phyloP scores from a whole-genome alignment of 768 basidiomycete genomes.

The Termitomyces titanicus region DNA sequence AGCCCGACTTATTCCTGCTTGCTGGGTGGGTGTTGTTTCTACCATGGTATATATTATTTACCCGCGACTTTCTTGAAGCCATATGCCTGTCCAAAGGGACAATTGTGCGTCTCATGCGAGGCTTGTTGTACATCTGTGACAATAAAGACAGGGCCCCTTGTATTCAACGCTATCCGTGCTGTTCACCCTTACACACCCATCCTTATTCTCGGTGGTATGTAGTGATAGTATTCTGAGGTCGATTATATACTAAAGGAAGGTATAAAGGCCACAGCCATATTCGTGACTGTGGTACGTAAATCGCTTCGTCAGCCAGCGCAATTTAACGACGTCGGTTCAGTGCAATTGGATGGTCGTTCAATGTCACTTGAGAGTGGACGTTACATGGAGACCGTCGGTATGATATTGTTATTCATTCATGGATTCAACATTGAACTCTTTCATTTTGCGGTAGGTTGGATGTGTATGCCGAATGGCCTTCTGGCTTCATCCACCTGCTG shows the following conservation, averaged over 20 bases:
- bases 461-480: constrained; percentile 42
- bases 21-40: constrained; percentile 43
- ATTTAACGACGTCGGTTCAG: constrained; percentile 23
- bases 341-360: constrained; percentile 65
- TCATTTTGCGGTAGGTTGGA: constrained; percentile 43
- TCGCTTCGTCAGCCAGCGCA: not conserved
- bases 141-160: constrained; percentile 53
- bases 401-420: constrained; percentile 7
- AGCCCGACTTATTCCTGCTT: constrained; percentile 81
- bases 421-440: not conserved
- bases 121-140: not conserved
- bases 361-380: constrained; percentile 82
- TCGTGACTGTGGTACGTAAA: constrained; percentile 65
- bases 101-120: constrained; percentile 41
- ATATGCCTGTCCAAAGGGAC: constrained; percentile 78
- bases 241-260: not conserved
- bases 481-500: not conserved
- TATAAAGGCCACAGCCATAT: constrained; percentile 66
- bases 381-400: constrained; percentile 92
- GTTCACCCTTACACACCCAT: constrained; percentile 75
- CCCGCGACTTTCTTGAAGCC: constrained; percentile 34
- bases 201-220: constrained; percentile 70
- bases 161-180: constrained; percentile 71
- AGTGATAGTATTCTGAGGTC: not conserved
- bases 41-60: not conserved